phyloP scores from a whole-genome alignment of 345 rosid species.

The Sisymbrium altissimum region DNA sequence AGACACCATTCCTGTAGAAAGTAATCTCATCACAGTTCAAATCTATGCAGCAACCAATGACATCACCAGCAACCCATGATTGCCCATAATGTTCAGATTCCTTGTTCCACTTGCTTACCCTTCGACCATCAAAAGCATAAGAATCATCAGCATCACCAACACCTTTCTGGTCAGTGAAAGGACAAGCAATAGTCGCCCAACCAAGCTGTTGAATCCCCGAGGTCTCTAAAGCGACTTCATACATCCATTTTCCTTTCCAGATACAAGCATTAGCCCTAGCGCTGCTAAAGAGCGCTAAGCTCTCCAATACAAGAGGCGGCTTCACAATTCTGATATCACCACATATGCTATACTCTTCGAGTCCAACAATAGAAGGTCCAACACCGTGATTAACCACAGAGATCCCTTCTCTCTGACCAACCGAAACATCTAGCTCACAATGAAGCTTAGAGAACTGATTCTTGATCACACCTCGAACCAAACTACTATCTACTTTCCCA shows the following conservation, averaged over 20 bases:
- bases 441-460: constrained; percentile 45
- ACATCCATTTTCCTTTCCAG: constrained; percentile 99
- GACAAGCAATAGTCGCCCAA: constrained; percentile 90
- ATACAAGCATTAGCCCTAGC: constrained; percentile 79
- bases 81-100: constrained; percentile 78
- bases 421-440: constrained; percentile 15
- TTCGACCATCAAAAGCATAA: constrained; percentile 94
- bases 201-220: constrained; percentile 94
- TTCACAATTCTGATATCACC: constrained; percentile 71
- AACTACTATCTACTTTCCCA: constrained; percentile 44
- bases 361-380: constrained; percentile 51
- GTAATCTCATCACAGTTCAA: constrained; percentile 65
- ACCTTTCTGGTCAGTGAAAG: constrained; percentile 87
- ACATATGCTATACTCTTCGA: constrained; percentile 69
- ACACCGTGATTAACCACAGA: constrained; percentile 42
- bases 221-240: constrained; percentile 87
- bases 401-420: constrained; percentile 56
- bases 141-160: constrained; percentile 99
- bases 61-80: constrained; percentile 87
- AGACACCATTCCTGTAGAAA: constrained; percentile 77
- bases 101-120: constrained; percentile 91
- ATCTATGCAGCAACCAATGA: constrained; percentile 93
- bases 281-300: constrained; percentile 85
- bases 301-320: constrained; percentile 77
- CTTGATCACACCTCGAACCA: constrained; percentile 49